Base-by-base conservation (phyloP, 148 eudicot species). In the Linanthus parryae region DNA sequence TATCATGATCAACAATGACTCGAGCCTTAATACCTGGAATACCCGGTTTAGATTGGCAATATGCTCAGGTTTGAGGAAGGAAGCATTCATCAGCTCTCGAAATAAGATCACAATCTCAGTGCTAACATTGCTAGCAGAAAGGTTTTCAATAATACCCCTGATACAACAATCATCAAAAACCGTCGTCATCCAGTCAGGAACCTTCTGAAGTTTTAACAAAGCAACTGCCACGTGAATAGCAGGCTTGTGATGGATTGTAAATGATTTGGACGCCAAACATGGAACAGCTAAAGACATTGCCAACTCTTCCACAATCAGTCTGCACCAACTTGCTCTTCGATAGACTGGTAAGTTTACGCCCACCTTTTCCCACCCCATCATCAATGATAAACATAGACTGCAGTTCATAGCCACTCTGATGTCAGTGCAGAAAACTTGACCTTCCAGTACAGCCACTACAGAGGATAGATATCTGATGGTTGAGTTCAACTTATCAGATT, bases 231-330 rank as follows among this genome's bases (percentile, higher is more conserved):
- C 64, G 62, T 75, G 77, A 55, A 77, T 67, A 18, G 82, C 82
- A 48, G 96, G 81, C 59, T 61, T 82, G 58, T 92, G 90, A 62
- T 77, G 72, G 16, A 64, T 57, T 54, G 59, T 60, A 35, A 76
- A 73, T 56, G 80, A 63, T 57, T 72, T 70, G 26, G 98, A 81
- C 11, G 82, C 71, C 50, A 81, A 65, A 57, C 54, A 50, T 43
- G 99, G 84, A 68, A 64, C 74, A 8, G 83, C 80, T 72, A 87
- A 64, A 45, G 80, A 84, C 81, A 74, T 68, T 52, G 75, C 88
- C 33, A 92, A 65, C 65, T 92, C 98, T 71, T 92, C 98, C 22
- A 82, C 81, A 57, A 92, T 80, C 58, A 84, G 58, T 65, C 78
- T 75, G 66, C 79, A 87, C 98, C 96, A 92, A 9, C 57, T 70